These are phyloP conservation scores for Closterium sp. DNA, from an alignment of 139 green algal species.

Conservation along the genomic window DNA sequence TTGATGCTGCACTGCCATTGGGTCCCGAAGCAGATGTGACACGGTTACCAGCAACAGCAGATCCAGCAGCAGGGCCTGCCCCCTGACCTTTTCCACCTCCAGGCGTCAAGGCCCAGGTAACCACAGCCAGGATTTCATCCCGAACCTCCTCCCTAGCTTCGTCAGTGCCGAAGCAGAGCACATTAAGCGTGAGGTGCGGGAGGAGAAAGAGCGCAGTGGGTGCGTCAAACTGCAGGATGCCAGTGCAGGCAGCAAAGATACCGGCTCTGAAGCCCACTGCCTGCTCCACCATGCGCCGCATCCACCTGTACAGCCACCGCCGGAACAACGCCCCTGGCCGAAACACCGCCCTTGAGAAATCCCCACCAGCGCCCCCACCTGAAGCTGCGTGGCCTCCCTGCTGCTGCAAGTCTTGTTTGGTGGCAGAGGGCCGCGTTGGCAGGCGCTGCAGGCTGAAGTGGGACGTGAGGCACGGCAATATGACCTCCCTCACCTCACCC, in stretches of 20 bases:
- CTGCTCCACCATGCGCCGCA: conserved; percentile 44
- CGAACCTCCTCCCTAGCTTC: conserved; percentile 32
- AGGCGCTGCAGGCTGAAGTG: conserved; percentile 50
- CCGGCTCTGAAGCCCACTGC: background rate
- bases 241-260: conserved; percentile 58
- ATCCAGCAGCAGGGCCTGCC: background rate
- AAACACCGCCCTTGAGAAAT: conserved; percentile 46
- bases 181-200: conserved; percentile 74
- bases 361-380: background rate
- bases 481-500: background rate
- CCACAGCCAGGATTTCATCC: conserved; percentile 57
- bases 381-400: background rate
- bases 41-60: background rate
- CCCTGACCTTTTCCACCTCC: background rate
- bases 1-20: background rate
- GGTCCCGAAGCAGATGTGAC: background rate
- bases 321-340: conserved; percentile 28
- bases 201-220: conserved; percentile 79
- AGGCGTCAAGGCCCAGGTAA: conserved; percentile 23
- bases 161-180: conserved; percentile 54
- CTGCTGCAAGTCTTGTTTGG: background rate
- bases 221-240: conserved; percentile 71
- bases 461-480: conserved; percentile 53
- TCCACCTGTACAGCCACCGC: conserved; percentile 57
- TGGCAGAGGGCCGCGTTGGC: conserved; percentile 60